Evolutionary conservation across 1,284 basidiomycete species (phyloP).

Genomic region (Cutaneotrichosporon sp.): DNA sequence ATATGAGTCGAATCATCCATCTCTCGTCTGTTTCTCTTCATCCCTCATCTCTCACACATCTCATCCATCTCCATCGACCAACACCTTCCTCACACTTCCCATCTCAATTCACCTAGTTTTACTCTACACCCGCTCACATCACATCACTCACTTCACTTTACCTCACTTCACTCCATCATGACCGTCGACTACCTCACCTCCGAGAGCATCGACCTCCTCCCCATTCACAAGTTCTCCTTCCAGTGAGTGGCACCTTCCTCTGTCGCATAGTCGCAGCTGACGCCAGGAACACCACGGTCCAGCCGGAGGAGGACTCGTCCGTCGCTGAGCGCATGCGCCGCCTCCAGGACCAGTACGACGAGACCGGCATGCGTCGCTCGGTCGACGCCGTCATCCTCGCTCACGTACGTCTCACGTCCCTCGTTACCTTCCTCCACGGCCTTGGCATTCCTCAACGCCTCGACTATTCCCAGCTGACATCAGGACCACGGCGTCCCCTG

Average conservation of each 20-base stretch:
- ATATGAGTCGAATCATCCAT: not conserved
- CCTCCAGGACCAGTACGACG: constrained; percentile 93
- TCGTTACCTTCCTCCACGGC: not conserved
- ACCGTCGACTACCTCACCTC: not conserved
- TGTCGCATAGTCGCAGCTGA: not conserved
- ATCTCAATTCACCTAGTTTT: not conserved
- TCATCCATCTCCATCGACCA: not conserved
- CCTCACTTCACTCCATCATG: not conserved
- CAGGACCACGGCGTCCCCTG: constrained; percentile 87
- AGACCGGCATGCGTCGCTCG: constrained; percentile 89
- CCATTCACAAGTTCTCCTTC: constrained; percentile 25
- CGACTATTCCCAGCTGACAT: not conserved
- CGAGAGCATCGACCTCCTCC: constrained; percentile 14
- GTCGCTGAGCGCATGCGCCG: constrained; percentile 85
- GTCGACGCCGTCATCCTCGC: constrained; percentile 97
- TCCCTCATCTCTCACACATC: not conserved
- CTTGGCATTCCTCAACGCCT: not conserved
- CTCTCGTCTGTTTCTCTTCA: not conserved
- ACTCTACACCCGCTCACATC: too few species aligned
- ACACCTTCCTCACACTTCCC: constrained; percentile 1
- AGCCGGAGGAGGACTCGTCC: constrained; percentile 94
- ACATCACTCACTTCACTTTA: constrained; percentile 2
- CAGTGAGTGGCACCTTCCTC: constrained; percentile 12
- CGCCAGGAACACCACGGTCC: constrained; percentile 56
- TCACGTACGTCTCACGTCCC: constrained; percentile 58